These are phyloP conservation scores for Talaromyces pinophilus DNA, from an alignment of 2,329 filamentous ascomycete genomes.

Conservation along the genomic window DNA sequence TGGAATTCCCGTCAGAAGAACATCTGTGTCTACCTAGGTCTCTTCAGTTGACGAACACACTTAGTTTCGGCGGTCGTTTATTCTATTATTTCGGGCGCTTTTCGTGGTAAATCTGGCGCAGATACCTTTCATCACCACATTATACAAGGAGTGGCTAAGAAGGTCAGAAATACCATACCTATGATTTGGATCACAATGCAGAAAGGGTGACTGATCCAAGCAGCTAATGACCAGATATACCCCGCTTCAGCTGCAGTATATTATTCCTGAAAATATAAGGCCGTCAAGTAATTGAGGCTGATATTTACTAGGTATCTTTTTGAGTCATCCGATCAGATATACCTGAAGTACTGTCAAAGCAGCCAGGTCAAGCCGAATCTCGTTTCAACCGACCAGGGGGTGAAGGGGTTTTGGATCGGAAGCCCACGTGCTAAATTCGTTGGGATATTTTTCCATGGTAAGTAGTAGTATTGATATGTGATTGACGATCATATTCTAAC, in stretches of 20 bases:
- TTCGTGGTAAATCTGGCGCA: background rate
- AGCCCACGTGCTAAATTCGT: background rate
- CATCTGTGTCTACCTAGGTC: background rate
- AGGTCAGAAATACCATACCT: background rate
- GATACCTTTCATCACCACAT: background rate
- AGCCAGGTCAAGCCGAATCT: background rate
- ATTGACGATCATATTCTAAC: background rate
- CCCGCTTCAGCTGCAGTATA: background rate
- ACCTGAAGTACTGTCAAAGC: background rate
- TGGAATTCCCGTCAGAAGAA: background rate
- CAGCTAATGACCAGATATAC: background rate
- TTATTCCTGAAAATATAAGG: background rate
- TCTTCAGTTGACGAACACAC: background rate
- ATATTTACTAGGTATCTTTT: background rate
- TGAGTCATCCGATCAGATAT: background rate
- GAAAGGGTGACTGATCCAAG: background rate
- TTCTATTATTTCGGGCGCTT: constrained; percentile 10
- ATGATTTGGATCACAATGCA: background rate
- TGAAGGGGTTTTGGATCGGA: background rate
- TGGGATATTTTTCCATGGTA: background rate
- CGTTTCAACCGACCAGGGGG: background rate
- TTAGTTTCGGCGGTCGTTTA: background rate
- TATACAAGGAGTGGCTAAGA: background rate
- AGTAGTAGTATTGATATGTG: background rate
- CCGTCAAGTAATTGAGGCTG: background rate